Evolutionary conservation across 192 early-diverging fungal genomes (phyloP).

Genomic region (Coemansia umbellata): DNA sequence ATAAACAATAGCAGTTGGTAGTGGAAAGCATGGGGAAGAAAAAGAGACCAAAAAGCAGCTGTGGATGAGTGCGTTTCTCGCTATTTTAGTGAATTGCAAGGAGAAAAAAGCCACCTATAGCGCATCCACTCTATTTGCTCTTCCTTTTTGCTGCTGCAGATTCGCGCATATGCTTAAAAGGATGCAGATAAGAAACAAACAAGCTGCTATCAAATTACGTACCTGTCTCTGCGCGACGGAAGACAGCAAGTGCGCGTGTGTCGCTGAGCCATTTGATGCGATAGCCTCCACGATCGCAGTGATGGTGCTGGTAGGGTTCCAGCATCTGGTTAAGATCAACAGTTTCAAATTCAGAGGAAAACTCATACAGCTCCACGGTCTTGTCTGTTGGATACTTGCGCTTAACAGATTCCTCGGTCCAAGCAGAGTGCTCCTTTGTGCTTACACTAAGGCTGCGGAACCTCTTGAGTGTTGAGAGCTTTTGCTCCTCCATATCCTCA

Average conservation of each 20-base stretch:
- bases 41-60: too few relatives aligned
- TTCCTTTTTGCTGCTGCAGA: too few relatives aligned
- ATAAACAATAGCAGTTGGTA: too few relatives aligned
- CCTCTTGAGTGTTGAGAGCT: slow-evolving; percentile 25
- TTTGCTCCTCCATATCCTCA: slow-evolving; percentile 35
- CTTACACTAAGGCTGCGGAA: slow-evolving; percentile 51
- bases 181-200: too few relatives aligned
- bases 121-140: too few relatives aligned
- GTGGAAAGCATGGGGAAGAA: too few relatives aligned
- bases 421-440: slow-evolving; percentile 46
- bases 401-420: slow-evolving; percentile 49
- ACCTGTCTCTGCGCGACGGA: slow-evolving; percentile 52
- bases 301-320: slow-evolving; percentile 53
- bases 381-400: slow-evolving; percentile 52
- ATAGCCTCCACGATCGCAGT: slow-evolving; percentile 50
- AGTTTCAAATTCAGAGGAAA: slow-evolving; percentile 52
- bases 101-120: too few relatives aligned
- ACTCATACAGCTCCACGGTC: slow-evolving; percentile 48
- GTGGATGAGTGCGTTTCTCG: too few relatives aligned
- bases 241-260: slow-evolving; percentile 49
- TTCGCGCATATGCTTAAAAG: too few relatives aligned
- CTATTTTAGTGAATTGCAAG: too few relatives aligned
- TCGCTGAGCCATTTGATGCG: slow-evolving; percentile 55
- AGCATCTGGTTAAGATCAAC: slow-evolving; percentile 53
- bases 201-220: too few relatives aligned